Base-by-base conservation (phyloP, 2,329 filamentous ascomycete species). In the Aspergillus costaricaensis region DNA sequence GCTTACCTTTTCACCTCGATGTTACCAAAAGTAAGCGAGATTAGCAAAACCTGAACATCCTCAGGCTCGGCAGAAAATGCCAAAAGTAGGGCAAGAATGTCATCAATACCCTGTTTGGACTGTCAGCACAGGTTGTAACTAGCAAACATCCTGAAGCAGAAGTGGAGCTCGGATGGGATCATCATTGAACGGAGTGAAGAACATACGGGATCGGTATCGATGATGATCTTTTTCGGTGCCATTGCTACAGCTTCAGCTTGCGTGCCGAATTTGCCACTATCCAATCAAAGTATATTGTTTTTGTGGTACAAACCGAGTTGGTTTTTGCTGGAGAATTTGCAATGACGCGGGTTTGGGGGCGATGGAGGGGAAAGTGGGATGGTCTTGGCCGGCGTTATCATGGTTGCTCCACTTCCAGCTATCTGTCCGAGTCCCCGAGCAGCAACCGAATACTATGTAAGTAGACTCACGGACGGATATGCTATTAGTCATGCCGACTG, bases 11-110 rank as follows among this genome's bases (percentile, higher is more conserved):
- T 84, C 15, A 96, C 86, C 67, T 93, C 88, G 21, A 98, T 91
- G 73, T 99, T 99, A 59, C 95, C 95, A 76, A 95, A 97, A 0
- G 93, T 96, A 62, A 97, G 84, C 1, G 92, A 96, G 59, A 99
- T 83, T 76, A 98, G 84, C 50, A 91, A 77, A 38, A 98, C 82
- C 74, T 98, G 91, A 21, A 98, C 82, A 72, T 98, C 94, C 67
- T 96, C 90, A 0, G 90, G 85, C 23, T 86, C 87, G 36, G 91
- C 88, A 56, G 92, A 90, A 62, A 98, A 85, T 4, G 95, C 93
- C 54, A 98, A 83, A 36, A 99, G 83, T 75, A 98, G 85, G 49
- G 92, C 94, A 63, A 98, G 83, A 57, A 95, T 84, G 83, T 99
- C 95, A 79, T 99, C 95, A 68, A 95, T 90, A 64, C 94, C 92